Evolutionary conservation across 2,329 filamentous ascomycete genomes (phyloP).

Genomic region (Claviceps cyperi): DNA sequence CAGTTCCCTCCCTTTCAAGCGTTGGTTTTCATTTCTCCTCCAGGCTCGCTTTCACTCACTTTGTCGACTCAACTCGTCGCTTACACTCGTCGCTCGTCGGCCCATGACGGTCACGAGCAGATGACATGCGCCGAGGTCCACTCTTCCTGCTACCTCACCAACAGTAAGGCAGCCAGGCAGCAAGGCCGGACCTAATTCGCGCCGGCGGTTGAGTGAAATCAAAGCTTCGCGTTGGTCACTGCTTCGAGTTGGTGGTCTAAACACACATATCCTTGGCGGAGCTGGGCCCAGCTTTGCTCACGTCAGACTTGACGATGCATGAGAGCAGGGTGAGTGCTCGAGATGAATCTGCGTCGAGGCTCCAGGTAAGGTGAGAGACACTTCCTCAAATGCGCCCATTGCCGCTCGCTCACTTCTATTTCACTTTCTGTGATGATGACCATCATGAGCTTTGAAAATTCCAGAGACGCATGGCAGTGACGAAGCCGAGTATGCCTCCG

Average conservation of each 20-base stretch:
- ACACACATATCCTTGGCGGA: too few species aligned
- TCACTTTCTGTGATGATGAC: constrained; percentile 24
- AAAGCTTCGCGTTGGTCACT: too few species aligned
- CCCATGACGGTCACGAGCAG: too few species aligned
- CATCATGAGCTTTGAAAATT: constrained; percentile 21
- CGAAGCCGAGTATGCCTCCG: constrained; percentile 39
- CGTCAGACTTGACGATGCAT: not conserved
- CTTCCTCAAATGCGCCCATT: not conserved
- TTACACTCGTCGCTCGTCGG: too few species aligned
- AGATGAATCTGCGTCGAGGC: too few species aligned
- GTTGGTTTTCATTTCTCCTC: not conserved
- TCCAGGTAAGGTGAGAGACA: not conserved
- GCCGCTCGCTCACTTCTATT: not conserved
- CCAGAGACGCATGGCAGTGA: constrained; percentile 20
- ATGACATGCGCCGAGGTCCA: not conserved
- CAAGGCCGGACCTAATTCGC: not conserved
- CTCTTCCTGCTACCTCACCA: not conserved
- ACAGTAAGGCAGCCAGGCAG: not conserved
- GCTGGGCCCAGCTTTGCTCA: not conserved
- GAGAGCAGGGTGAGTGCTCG: too few species aligned
- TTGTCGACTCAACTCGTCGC: too few species aligned
- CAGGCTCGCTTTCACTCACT: too few species aligned
- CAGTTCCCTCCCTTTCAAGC: not conserved
- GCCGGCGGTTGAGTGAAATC: too few species aligned
- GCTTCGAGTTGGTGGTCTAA: too few species aligned